Conservation (phyloP, 495 filamentous ascomycete species). For the Antarctomyces pellizariae region DNA sequence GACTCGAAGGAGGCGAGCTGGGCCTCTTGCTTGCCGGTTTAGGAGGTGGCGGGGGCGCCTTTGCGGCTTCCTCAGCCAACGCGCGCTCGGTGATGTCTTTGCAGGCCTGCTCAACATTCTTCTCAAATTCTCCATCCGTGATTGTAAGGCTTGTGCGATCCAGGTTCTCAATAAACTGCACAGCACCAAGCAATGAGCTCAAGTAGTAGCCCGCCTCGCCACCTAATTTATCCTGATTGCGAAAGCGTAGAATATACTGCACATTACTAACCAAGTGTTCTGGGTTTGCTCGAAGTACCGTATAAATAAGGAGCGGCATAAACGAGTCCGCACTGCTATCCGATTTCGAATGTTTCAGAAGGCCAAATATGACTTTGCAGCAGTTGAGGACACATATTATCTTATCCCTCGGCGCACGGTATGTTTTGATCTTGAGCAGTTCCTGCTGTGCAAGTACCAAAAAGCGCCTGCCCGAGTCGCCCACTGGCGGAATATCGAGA, state of each 20-base stretch:
- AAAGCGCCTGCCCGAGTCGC: conserved; percentile 65
- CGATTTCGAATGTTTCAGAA: conserved; percentile 72
- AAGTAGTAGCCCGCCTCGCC: conserved; percentile 97
- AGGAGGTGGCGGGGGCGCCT: too few relatives aligned
- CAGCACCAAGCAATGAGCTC: conserved; percentile 87
- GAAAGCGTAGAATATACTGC: conserved; percentile 90
- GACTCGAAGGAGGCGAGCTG: too few relatives aligned
- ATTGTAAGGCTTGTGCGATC: conserved; percentile 87
- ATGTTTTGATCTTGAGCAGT: conserved; percentile 82
- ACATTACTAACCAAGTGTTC: conserved; percentile 93
- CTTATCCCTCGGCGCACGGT: conserved; percentile 88
- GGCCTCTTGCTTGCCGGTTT: too few relatives aligned
- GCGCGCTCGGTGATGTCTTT: too few relatives aligned
- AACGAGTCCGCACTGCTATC: conserved; percentile 94
- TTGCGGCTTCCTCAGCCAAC: too few relatives aligned
- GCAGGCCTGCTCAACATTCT: conserved; percentile 86
- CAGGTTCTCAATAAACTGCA: conserved; percentile 91
- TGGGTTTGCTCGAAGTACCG: conserved; percentile 81
- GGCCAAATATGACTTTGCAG: conserved; percentile 98
- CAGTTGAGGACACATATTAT: conserved; percentile 96
- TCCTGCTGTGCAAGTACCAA: conserved; percentile 80
- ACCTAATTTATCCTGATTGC: conserved; percentile 88
- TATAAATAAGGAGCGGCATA: conserved; percentile 86
- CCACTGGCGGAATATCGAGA: conserved; percentile 77
- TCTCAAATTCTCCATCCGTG: conserved; percentile 83